Conservation (phyloP, 2,329 filamentous ascomycete genomes). For the Ceratocystis colombiana region DNA sequence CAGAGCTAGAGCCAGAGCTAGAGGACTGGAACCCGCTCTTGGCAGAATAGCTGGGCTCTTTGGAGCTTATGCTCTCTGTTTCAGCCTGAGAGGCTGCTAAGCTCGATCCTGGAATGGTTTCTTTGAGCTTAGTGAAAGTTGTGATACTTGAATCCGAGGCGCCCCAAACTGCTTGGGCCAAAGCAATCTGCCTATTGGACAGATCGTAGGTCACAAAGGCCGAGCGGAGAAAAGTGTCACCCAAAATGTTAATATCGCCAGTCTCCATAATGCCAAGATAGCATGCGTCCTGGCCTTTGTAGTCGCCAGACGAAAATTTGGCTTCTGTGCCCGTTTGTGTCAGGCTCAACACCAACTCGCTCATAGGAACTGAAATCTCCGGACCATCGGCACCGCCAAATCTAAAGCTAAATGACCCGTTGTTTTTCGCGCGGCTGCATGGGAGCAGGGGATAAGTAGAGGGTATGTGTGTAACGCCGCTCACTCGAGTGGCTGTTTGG, state of each 20-base stretch:
- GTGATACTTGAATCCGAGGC: slow-evolving; percentile 42
- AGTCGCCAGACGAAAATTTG: slow-evolving; percentile 34
- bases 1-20: neutral
- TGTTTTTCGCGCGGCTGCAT: slow-evolving; percentile 39
- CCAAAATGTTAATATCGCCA: slow-evolving; percentile 38
- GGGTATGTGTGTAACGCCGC: slow-evolving; percentile 23
- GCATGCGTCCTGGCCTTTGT: slow-evolving; percentile 41
- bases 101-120: slow-evolving; percentile 36
- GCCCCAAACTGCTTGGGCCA: slow-evolving; percentile 49
- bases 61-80: slow-evolving; percentile 15
- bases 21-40: slow-evolving; percentile 21
- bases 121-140: slow-evolving; percentile 41
- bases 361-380: slow-evolving; percentile 44
- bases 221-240: slow-evolving; percentile 50
- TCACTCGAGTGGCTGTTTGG: slow-evolving; percentile 22
- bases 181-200: slow-evolving; percentile 46
- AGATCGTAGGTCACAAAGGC: slow-evolving; percentile 53
- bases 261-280: slow-evolving; percentile 49
- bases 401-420: slow-evolving; percentile 45
- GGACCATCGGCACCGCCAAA: slow-evolving; percentile 43
- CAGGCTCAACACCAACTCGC: slow-evolving; percentile 45
- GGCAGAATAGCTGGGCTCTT: slow-evolving; percentile 10
- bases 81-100: neutral
- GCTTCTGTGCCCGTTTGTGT: slow-evolving; percentile 29
- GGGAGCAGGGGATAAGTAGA: slow-evolving; percentile 39